phyloP scores from a whole-genome alignment of 2,329 filamentous ascomycete species.

The Trichothecium sympodiale region DNA sequence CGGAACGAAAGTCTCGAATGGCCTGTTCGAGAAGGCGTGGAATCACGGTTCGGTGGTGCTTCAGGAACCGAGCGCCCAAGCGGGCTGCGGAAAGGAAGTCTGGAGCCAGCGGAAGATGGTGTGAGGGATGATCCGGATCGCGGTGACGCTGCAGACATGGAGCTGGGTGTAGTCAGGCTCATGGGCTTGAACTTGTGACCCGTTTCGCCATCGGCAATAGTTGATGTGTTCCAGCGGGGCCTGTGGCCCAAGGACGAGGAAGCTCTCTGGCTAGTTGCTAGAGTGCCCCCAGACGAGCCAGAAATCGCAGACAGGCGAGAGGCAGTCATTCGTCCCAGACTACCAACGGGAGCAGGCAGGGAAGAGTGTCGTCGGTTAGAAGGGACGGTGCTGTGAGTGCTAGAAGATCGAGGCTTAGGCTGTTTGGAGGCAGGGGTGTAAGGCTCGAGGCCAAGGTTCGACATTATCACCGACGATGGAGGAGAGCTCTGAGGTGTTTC shows the following conservation, averaged over 20 bases:
- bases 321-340: slow-evolving; percentile 10
- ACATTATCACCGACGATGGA: slow-evolving; percentile 51
- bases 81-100: slow-evolving; percentile 38
- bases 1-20: slow-evolving; percentile 40
- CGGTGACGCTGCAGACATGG: slow-evolving; percentile 30
- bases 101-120: slow-evolving; percentile 30
- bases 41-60: slow-evolving; percentile 33
- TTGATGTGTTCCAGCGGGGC: slow-evolving; percentile 63
- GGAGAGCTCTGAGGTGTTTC: slow-evolving; percentile 62
- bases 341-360: slow-evolving; percentile 31
- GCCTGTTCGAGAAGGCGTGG: slow-evolving; percentile 32
- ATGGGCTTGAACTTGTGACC: slow-evolving; percentile 58
- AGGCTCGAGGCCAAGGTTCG: slow-evolving; percentile 37
- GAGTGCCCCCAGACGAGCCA: slow-evolving; percentile 30
- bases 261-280: slow-evolving; percentile 38
- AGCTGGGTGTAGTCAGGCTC: slow-evolving; percentile 45
- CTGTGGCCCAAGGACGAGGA: slow-evolving; percentile 39
- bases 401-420: slow-evolving; percentile 36
- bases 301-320: slow-evolving; percentile 35
- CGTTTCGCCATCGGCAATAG: slow-evolving; percentile 52
- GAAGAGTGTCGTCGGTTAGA: slow-evolving; percentile 34
- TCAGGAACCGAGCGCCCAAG: slow-evolving; percentile 33
- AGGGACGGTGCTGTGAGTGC: slow-evolving; percentile 33
- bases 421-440: slow-evolving; percentile 30
- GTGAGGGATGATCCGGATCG: slow-evolving; percentile 32